Percentiles rank a stretch among this genome's conserved stretches.
Evolutionary conservation across 495 filamentous ascomycete species (phyloP).

Genomic region (Penicillium argentinense): DNA sequence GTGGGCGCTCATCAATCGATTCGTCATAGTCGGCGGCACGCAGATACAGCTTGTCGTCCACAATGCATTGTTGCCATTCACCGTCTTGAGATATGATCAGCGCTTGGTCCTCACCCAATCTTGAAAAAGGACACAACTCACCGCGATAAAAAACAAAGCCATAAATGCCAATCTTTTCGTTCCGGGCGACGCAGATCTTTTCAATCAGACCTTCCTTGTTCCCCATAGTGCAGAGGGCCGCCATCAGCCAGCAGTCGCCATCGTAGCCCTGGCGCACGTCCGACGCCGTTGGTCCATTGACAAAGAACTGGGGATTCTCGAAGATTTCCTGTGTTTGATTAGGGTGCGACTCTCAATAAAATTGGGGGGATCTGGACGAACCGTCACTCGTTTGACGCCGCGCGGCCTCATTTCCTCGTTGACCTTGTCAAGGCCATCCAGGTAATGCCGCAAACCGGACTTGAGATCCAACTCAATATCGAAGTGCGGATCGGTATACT

Average conservation of each 20-base stretch:
- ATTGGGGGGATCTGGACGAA: slow-evolving; percentile 21
- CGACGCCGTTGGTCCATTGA: slow-evolving; percentile 79
- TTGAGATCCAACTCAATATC: slow-evolving; percentile 83
- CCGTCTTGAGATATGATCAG: slow-evolving; percentile 56
- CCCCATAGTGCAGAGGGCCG: slow-evolving; percentile 78
- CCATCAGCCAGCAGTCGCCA: slow-evolving; percentile 92
- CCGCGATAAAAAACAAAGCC: slow-evolving; percentile 90
- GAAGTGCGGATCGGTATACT: slow-evolving; percentile 87
- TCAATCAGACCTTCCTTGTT: slow-evolving; percentile 80
- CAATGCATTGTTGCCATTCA: slow-evolving; percentile 87
- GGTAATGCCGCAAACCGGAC: slow-evolving; percentile 54
- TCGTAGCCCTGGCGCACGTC: slow-evolving; percentile 77
- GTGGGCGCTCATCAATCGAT: slow-evolving; percentile 58
- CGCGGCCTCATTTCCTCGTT: slow-evolving; percentile 51
- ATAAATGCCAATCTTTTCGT: slow-evolving; percentile 85
- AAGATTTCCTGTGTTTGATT: slow-evolving; percentile 68
- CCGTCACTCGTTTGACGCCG: slow-evolving; percentile 64
- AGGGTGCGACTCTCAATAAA: background rate
- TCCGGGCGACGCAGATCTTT: slow-evolving; percentile 75
- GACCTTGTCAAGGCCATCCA: slow-evolving; percentile 56
- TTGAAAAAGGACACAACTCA: slow-evolving; percentile 25
- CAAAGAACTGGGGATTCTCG: slow-evolving; percentile 79
- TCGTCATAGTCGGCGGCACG: slow-evolving; percentile 83
- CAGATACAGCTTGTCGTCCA: slow-evolving; percentile 84
- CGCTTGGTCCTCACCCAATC: too few species aligned